Percentiles rank a stretch among this genome's conserved stretches.
phyloP scores from a whole-genome alignment of 805 yeast species.

The Huiozyma sinensis region DNA sequence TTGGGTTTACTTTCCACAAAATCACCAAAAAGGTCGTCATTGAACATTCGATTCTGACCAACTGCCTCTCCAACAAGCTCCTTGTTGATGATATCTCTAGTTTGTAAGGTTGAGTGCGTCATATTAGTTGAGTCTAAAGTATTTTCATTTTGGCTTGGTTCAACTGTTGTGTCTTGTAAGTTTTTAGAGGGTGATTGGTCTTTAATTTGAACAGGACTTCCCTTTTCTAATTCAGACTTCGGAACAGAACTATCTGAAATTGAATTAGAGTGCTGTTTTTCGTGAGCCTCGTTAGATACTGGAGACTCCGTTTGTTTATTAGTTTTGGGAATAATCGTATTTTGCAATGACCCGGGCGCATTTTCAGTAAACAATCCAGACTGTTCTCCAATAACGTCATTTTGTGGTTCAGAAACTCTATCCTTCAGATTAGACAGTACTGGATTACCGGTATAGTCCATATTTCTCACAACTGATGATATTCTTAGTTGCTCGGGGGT shows the following conservation, averaged over 20 bases:
- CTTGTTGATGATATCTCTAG: constrained; percentile 4
- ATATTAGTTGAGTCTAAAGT: not conserved
- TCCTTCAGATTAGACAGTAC: not conserved
- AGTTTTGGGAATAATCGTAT: not conserved
- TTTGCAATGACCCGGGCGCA: not conserved
- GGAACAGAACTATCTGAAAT: not conserved
- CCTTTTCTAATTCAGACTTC: not conserved
- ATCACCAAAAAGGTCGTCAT: constrained; percentile 25
- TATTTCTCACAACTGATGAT: constrained; percentile 14
- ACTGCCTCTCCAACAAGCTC: constrained; percentile 1
- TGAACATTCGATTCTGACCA: constrained; percentile 18
- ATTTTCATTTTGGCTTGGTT: not conserved
- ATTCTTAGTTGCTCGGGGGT: constrained; percentile 9
- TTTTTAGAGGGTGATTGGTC: not conserved
- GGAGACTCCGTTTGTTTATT: not conserved
- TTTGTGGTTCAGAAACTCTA: not conserved
- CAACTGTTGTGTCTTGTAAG: not conserved
- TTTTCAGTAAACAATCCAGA: no score
- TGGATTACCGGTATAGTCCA: not conserved
- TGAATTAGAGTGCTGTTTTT: not conserved
- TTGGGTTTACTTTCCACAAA: constrained; percentile 5
- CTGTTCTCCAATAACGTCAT: no score
- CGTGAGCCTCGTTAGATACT: not conserved
- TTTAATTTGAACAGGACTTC: not conserved
- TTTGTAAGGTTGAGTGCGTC: constrained; percentile 1